A percentile compares a stretch with the other conserved stretches of the same genome.
These are phyloP conservation scores for Pseudopithomyces maydicus DNA, from an alignment of 2,329 filamentous ascomycete species.

Conservation along the genomic window DNA sequence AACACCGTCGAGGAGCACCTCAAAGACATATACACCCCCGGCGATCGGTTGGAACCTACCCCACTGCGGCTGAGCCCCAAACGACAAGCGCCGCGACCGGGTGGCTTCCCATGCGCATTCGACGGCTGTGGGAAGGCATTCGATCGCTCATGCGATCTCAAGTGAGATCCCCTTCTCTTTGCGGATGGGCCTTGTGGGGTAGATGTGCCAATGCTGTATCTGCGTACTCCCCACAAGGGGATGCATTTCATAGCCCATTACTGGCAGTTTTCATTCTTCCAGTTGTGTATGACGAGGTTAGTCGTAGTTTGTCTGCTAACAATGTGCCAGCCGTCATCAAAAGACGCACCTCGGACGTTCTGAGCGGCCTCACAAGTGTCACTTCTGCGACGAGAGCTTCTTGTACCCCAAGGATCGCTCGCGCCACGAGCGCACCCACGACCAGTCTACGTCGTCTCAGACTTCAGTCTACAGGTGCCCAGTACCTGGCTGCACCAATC, in stretches of 20 bases:
- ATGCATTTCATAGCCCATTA: neutral
- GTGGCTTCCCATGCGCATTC: conserved; percentile 31
- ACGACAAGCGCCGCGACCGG: conserved; percentile 30
- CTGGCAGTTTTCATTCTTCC: neutral
- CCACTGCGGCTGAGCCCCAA: conserved; percentile 16
- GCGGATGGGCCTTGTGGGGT: conserved; percentile 1
- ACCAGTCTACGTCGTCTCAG: conserved; percentile 17
- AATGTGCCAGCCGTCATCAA: conserved; percentile 32
- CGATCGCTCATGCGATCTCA: conserved; percentile 40
- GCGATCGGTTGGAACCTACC: conserved; percentile 26
- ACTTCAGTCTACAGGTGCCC: conserved; percentile 27
- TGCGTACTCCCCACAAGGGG: neutral
- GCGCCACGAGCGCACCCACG: conserved; percentile 37
- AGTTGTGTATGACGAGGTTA: neutral
- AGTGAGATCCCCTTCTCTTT: conserved; percentile 30
- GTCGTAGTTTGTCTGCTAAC: conserved; percentile 14
- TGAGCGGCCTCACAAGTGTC: conserved; percentile 40
- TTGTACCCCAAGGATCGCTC: conserved; percentile 42
- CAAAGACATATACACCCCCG: conserved; percentile 35
- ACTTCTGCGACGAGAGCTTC: conserved; percentile 36
- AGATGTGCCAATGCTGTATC: neutral
- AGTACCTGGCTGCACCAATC: conserved; percentile 31
- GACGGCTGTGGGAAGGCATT: conserved; percentile 31
- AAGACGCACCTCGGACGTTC: conserved; percentile 33
- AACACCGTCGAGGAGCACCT: conserved; percentile 33